A percentile compares a stretch with the other conserved stretches of the same genome.
Conservation (phyloP, 495 filamentous ascomycete species). For the Neurospora sp. region DNA sequence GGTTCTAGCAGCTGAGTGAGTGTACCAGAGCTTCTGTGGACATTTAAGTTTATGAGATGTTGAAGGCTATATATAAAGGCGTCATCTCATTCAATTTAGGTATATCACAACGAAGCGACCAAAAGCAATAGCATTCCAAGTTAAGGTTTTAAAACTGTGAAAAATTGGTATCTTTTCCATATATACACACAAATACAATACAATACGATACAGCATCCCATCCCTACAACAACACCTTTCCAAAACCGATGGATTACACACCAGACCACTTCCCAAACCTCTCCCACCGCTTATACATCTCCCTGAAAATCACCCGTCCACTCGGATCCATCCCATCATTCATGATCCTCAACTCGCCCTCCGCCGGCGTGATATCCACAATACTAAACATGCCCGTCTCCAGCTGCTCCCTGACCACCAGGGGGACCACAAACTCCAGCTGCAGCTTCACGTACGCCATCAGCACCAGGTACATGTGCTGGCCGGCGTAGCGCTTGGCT, state of each 20-base stretch:
- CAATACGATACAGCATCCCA: neutral
- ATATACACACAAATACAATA: neutral
- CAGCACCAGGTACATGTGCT: conserved; percentile 63
- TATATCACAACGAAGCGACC: neutral
- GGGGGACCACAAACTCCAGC: conserved; percentile 36
- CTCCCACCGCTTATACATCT: conserved; percentile 58
- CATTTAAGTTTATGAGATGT: neutral
- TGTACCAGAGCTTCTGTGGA: neutral
- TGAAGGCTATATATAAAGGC: neutral
- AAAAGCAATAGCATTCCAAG: neutral
- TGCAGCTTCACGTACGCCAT: conserved; percentile 61
- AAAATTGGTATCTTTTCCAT: neutral
- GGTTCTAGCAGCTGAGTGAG: neutral
- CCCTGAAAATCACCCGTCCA: conserved; percentile 60
- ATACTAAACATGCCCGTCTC: conserved; percentile 63
- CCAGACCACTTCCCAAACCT: conserved; percentile 65
- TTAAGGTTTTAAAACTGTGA: neutral
- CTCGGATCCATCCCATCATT: conserved; percentile 60
- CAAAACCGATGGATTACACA: conserved; percentile 15
- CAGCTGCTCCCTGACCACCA: conserved; percentile 56
- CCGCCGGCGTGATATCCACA: conserved; percentile 52
- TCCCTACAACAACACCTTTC: neutral
- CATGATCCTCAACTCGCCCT: conserved; percentile 53
- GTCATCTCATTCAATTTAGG: neutral
- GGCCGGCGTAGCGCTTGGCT: conserved; percentile 63